Evolutionary conservation across 257 asterid species (phyloP), one percentile per base, ranked within the genome.

Genomic region (Ligustrum vulgare): DNA sequence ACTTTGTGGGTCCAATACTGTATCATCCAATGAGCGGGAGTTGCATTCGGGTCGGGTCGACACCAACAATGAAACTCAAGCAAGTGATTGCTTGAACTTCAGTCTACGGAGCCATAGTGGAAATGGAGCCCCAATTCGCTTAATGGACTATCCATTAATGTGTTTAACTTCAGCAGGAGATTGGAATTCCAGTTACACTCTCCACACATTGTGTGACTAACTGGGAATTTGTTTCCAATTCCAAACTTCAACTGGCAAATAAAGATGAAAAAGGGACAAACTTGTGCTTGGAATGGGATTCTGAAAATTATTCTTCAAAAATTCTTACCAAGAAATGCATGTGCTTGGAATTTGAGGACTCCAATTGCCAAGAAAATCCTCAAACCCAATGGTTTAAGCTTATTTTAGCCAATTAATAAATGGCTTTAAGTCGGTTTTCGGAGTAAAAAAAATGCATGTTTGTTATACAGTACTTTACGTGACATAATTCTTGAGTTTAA

Each of bases 261-360:
- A 77, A 23, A 65, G 89, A 79, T 71, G 84, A 58, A n/a, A 0
- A 87, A 0, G 93, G 90, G 18, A 58, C 62, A 18, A 68, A 77
- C 23, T 16, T 89, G 78, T 89, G 94, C 82, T 78, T 89, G 82
- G 88, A 81, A 3, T 83, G 60, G 80, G 73, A 85, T 71, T 81
- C 80, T 1, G 25, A 8, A 18, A 6, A 67, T n/a, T 20, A 71
- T 36, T 64, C 86, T 0, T 31, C 82, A 6, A 77, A 22, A 35
- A 25, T 89, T 66, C 1, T 84, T 4, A 86, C 88, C 20, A 84
- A 54, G 32, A 82, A 80, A 6, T 85, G 90, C 43, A n/a, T 71
- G 18, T 73, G 83, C 56, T n/a, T 67, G 20, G 72, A 47, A 22
- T 71, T 78, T 15, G 67, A 37, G 35, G 65, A 6, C 51, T 15